Base-by-base conservation (phyloP, 2,329 filamentous ascomycete genomes). In the Neospermospora avenae region DNA sequence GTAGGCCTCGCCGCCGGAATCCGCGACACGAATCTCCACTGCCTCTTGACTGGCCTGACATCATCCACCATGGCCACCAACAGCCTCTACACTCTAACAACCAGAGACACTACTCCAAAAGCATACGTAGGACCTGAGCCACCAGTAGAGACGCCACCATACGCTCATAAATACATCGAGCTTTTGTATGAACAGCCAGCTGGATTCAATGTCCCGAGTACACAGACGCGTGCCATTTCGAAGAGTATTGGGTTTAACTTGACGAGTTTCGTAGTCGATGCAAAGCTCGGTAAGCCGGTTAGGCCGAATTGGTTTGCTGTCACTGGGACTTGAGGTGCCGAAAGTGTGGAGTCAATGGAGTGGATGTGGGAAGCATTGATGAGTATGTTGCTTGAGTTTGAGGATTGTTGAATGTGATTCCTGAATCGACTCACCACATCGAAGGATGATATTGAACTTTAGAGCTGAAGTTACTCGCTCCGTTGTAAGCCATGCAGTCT, bases 91-190 rank as follows among this genome's bases (percentile, higher is more conserved):
- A 52, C 59, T 1, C 48, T 65, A 3, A 34, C 57, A 6, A 56
- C 61, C 0, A 63, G 28, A 25, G 63, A 60, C 31, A 60, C 61
- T 7, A 54, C 56, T 2, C 61, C 59, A 35, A 41, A 59, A 25
- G 52, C 63, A 2, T 65, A 60, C 39, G 41, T 61, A 1, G 60
- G 53, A 0, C 59, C 63, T 1, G 57, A n/a, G 0, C 63, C 63
- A n/a, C 63, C 63, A 34, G 58, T 53, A 2, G 63, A 65, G 10
- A 63, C 35, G 0, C 63, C 63, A 16, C 22, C 59, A 0, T 56
- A 61, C 34, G 56, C 63, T 3, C 63, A 65, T 48, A 57, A 61
- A 13, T 62, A 65, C 22, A 54, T 65, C 24, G 53, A 63, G 22
- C 14, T 65, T 6, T 35, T 65, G 18, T 62, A 53, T 37, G 6